Percentiles rank a stretch among this genome's conserved stretches.
phyloP scores from a whole-genome alignment of 768 basidiomycete genomes.

The Scleroderma citrinum region DNA sequence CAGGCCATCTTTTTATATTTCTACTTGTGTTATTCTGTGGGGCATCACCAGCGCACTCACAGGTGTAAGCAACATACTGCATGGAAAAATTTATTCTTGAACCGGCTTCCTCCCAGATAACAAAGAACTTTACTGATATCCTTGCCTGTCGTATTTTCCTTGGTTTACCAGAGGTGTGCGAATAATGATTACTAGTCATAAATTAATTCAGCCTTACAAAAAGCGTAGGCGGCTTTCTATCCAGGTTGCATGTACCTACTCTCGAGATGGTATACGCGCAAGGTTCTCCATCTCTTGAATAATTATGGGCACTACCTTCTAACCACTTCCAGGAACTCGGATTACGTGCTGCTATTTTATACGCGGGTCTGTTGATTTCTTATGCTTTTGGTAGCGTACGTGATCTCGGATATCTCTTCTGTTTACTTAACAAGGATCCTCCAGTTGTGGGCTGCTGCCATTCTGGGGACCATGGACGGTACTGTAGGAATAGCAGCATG shows the following conservation, averaged over 20 bases:
- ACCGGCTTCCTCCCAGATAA: conserved; percentile 32
- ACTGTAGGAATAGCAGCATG: conserved; percentile 61
- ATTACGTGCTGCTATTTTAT: conserved; percentile 56
- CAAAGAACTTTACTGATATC: conserved; percentile 49
- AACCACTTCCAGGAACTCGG: conserved; percentile 47
- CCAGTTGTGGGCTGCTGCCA: conserved; percentile 70
- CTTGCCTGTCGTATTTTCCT: conserved; percentile 54
- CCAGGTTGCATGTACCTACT: conserved; percentile 47
- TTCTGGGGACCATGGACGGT: conserved; percentile 65
- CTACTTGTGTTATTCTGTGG: conserved; percentile 55
- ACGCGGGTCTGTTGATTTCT: conserved; percentile 53
- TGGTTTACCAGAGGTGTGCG: conserved; percentile 50
- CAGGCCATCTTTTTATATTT: conserved; percentile 61
- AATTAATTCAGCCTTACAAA: not conserved
- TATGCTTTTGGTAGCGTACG: conserved; percentile 64
- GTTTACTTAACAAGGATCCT: not conserved
- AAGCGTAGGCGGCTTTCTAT: conserved; percentile 51
- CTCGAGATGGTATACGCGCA: conserved; percentile 53
- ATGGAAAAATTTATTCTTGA: not conserved
- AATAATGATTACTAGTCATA: not conserved
- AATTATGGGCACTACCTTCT: not conserved
- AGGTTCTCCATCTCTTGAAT: not conserved
- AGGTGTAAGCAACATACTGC: conserved; percentile 36
- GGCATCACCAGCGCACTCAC: conserved; percentile 58
- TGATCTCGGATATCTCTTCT: not conserved